Base-by-base conservation (phyloP, 176 grass and related monocot genomes). In the Ensete glaucum region DNA sequence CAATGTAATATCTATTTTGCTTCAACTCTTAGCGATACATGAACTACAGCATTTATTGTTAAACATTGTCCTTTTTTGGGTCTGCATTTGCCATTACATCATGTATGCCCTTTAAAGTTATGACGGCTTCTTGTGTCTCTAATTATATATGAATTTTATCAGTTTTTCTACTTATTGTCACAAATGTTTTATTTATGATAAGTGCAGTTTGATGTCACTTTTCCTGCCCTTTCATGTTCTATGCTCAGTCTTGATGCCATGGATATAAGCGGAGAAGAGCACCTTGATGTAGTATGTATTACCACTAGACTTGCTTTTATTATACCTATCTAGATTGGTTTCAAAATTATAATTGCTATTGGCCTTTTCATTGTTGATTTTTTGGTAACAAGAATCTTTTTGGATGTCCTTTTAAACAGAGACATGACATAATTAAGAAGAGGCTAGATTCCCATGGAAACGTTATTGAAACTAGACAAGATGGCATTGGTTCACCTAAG, bases 191-290 rank as follows among this genome's bases (percentile, higher is more conserved):
- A 14, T 64, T 54, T n/a, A 71, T 71, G 64, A 50, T 77, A 85
- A 88, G 52, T 90, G 88, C 95, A 98, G 90, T 91, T 98, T 87
- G 95, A 98, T 65, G 52, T 98, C 53, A 93, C 90, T 50, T 98
- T 98, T 69, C 95, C 95, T 80, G 95, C 95, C 27, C 95, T 98
- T 82, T 85, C 92, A 52, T 98, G 95, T 62, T 85, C 95, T 64
- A 98, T 93, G 84, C 84, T 98, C 72, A 98, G 90, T 75, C 76
- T 94, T 59, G 95, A 98, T 82, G 95, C 72, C 66, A 98, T 98
- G 95, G 95, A 98, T 74, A 94, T 98, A 62, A 98, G 95, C 79
- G 95, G 95, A 63, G 79, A 84, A 76, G 95, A 98, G 43, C 95
- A 98, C 73, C 95, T 98, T 78, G 95, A 98, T 86, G 86, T 98